phyloP scores from a whole-genome alignment of 768 basidiomycete genomes.

The Leccinum pellstonianum region DNA sequence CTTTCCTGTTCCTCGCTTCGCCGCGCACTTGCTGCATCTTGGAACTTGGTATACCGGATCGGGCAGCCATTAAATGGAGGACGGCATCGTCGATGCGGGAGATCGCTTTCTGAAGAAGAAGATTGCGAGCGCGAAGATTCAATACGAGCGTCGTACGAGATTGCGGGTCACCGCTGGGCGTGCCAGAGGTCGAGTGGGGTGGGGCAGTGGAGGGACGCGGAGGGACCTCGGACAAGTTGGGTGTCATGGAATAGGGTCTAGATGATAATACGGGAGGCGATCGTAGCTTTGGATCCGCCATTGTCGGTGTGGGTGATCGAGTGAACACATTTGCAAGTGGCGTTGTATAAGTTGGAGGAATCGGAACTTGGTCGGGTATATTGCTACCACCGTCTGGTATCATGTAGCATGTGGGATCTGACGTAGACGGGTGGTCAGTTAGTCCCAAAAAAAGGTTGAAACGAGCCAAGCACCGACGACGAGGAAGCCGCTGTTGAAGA shows the following conservation, averaged over 20 bases:
- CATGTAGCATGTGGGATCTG: constrained; percentile 30
- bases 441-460: not conserved
- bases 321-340: constrained; percentile 19
- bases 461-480: constrained; percentile 9
- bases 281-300: constrained; percentile 8
- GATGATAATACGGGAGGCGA: constrained; percentile 3
- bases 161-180: constrained; percentile 14
- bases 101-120: constrained; percentile 33
- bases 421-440: not conserved
- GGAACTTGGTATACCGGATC: constrained; percentile 32
- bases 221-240: constrained; percentile 13
- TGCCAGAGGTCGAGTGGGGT: constrained; percentile 21
- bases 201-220: constrained; percentile 30
- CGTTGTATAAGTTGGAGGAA: constrained; percentile 7
- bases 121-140: constrained; percentile 31
- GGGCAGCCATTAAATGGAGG: constrained; percentile 30
- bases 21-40: constrained; percentile 32
- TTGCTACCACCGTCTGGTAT: constrained; percentile 20
- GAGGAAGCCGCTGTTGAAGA: not conserved
- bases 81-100: constrained; percentile 33
- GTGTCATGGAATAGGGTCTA: constrained; percentile 12
- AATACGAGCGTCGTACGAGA: constrained; percentile 24
- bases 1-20: constrained; percentile 32
- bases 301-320: constrained; percentile 14
- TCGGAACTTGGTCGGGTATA: constrained; percentile 9